phyloP scores from a whole-genome alignment of 2,329 filamentous ascomycete genomes.

The Penicillium glabrum region DNA sequence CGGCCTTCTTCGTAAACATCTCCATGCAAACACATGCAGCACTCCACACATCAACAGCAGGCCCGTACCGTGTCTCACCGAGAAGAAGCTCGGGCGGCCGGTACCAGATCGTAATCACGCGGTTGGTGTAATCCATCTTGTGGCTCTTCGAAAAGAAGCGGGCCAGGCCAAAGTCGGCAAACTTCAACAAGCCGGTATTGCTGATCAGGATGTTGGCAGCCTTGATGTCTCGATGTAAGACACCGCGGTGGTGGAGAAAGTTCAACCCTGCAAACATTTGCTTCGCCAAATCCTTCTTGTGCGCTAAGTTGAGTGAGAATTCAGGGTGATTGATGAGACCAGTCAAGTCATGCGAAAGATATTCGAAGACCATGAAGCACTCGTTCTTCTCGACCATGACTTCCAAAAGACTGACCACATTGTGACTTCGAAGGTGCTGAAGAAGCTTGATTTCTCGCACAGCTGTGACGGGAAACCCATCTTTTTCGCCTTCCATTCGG shows the following conservation, averaged over 20 bases:
- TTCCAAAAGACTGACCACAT: conserved; percentile 84
- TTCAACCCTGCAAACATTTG: conserved; percentile 93
- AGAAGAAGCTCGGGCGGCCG: conserved; percentile 85
- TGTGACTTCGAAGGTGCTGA: conserved; percentile 86
- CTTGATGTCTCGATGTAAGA: conserved; percentile 96
- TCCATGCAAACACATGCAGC: conserved; percentile 95
- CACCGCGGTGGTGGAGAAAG: conserved; percentile 89
- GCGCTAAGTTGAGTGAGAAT: conserved; percentile 77
- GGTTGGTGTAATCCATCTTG: conserved; percentile 94
- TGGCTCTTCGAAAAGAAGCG: conserved; percentile 93
- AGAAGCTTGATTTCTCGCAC: conserved; percentile 95
- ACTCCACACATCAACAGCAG: conserved; percentile 93
- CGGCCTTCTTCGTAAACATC: conserved; percentile 89
- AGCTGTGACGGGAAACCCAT: conserved; percentile 96
- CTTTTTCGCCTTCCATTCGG: conserved; percentile 98
- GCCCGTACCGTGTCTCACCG: conserved; percentile 86
- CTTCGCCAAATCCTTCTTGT: conserved; percentile 89
- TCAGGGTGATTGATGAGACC: conserved; percentile 92
- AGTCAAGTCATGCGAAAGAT: conserved; percentile 92
- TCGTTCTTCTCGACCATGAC: conserved; percentile 99
- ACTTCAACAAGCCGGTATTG: conserved; percentile 81
- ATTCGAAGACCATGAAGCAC: conserved; percentile 99
- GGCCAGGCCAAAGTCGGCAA: conserved; percentile 93
- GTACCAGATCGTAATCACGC: conserved; percentile 99
- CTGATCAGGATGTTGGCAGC: conserved; percentile 96